Percentiles rank a stretch among this genome's conserved stretches.
These are phyloP conservation scores for Drosera spatulata DNA, from an alignment of 179 eudicot species.

Conservation along the genomic window DNA sequence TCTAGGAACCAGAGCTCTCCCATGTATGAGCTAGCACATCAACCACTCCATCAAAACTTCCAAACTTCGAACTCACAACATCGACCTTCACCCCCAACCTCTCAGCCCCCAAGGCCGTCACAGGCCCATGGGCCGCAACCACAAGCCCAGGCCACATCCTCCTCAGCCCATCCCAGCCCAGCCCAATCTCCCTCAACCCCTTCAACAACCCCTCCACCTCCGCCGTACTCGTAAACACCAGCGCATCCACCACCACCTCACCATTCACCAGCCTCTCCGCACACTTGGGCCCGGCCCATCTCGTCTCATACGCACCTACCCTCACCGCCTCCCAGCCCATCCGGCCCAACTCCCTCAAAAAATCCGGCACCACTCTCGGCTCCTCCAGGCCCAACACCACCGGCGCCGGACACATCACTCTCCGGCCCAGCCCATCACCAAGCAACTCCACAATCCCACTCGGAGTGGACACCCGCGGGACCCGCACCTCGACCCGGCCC, in stretches of 20 bases:
- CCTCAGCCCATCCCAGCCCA: conserved; percentile 51
- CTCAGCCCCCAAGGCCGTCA: conserved; percentile 78
- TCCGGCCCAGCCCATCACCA: conserved; percentile 44
- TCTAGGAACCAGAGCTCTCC: not conserved
- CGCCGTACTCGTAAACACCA: conserved; percentile 74
- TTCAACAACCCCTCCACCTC: conserved; percentile 83
- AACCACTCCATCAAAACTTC: conserved; percentile 65
- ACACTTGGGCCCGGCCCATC: conserved; percentile 59
- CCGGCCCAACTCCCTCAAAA: conserved; percentile 25
- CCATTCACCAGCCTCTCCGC: conserved; percentile 21
- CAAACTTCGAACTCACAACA: conserved; percentile 55
- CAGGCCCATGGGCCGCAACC: conserved; percentile 85
- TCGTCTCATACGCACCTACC: conserved; percentile 53
- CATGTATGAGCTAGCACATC: conserved; percentile 37
- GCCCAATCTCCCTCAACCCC: conserved; percentile 45
- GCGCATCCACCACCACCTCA: conserved; percentile 34
- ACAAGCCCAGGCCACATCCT: conserved; percentile 41
- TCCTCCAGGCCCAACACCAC: conserved; percentile 49
- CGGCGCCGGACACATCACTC: conserved; percentile 65
- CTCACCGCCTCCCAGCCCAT: conserved; percentile 53
- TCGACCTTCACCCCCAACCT: conserved; percentile 62
- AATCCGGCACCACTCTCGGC: conserved; percentile 58
- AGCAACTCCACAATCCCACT: conserved; percentile 43
- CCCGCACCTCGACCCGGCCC: conserved; percentile 27
- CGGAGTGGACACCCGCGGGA: conserved; percentile 55